Evolutionary conservation across 176 grass and related monocot genomes (phyloP).

Genomic region (Oryza officinalis): DNA sequence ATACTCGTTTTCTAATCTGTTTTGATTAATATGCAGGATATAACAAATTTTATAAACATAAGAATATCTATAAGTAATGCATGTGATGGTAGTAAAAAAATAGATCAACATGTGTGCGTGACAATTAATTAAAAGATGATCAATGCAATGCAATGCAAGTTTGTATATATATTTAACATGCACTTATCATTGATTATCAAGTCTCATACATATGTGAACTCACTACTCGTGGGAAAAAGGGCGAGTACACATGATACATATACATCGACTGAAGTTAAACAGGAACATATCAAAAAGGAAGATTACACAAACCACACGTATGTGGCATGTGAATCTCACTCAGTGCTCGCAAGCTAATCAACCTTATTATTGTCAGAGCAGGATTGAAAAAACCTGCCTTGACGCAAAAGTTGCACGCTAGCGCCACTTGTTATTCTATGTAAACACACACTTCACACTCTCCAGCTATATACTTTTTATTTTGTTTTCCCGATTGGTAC

Average conservation of each 20-base stretch:
- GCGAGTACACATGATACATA: background rate
- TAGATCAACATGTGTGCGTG: background rate
- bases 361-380: background rate
- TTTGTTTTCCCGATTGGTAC: background rate
- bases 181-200: background rate
- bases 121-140: background rate
- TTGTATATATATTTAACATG: background rate
- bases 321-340: background rate
- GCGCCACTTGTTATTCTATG: background rate
- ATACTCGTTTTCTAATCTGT: background rate
- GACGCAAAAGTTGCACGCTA: background rate
- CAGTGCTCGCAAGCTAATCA: background rate
- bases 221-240: background rate
- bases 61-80: background rate
- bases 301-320: background rate
- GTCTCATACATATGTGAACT: too few species aligned
- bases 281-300: background rate
- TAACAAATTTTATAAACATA: background rate
- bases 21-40: background rate
- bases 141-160: background rate
- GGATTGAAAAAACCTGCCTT: constrained; percentile 20
- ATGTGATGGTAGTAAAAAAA: background rate
- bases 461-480: background rate
- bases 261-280: background rate
- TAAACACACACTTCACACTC: background rate